Evolutionary conservation across 345 rosid genomes (phyloP), one percentile per base, ranked within the genome.

Genomic region (Brassica rapa): DNA sequence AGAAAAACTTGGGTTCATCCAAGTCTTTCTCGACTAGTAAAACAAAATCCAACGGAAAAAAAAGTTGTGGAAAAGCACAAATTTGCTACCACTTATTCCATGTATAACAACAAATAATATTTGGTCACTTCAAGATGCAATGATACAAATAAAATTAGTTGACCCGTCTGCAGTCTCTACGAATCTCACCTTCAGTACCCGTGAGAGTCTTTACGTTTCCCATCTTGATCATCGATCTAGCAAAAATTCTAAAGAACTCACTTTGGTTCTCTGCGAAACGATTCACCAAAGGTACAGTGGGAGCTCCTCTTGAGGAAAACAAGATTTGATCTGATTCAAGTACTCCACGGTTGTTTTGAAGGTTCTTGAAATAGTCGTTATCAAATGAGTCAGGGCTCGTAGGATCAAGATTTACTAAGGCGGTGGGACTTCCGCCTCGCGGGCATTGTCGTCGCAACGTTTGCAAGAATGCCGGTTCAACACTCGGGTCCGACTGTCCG

Each of bases 311-410:
- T 0, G 86, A 82, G 16, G 43, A 84, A 10, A 84, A 88, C 61
- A 91, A 87, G 75, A 84, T 75, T 62, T 91, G 96, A 67, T 91
- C 94, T 3, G 94, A 91, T 62, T 86, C 90, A 41, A 87, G 76
- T 0, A 89, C 88, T 2, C 97, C 94, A 33, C 80, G 79, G 32
- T 85, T 72, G 76, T 68, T 75, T 74, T 71, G 4, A 80, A 89
- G 81, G 80, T 88, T 77, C 79, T 68, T 86, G 81, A 66, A 91
- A 76, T 91, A 91, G 35, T 84, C 86, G 51, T 84, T 89, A 77
- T 91, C 94, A 6, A 91, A 91, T 30, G 60, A 9, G 2, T 63
- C 85, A 0, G 89, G 87, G 56, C 76, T 86, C 0, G 64, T 79
- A 32, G 71, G 41, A 67, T 89, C 94, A 1, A 91, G 84, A 6